Base-by-base conservation (phyloP, 1,284 basidiomycete genomes). In the Cystobasidiaceae sp. region DNA sequence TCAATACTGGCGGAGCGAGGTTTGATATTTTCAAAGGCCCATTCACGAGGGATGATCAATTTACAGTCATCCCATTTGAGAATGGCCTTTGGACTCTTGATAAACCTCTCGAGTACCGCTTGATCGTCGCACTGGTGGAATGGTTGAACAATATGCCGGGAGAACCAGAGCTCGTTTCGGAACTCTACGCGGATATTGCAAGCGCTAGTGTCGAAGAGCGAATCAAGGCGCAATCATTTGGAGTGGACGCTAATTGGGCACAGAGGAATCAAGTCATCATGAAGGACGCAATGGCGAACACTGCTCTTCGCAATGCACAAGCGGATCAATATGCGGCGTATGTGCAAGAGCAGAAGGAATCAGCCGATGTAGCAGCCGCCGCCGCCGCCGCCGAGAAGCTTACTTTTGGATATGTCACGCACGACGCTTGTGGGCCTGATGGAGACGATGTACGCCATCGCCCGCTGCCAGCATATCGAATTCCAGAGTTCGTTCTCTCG, bases 1-100 rank as follows among this genome's bases (percentile, higher is more conserved):
- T 75, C 37, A 75, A 75, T 61, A 69, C 73, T 3, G 74, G 74
- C 1, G 66, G 68, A 1, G 63, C 72, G 9, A 34, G 74, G 21
- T 75, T 75, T 32, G 73, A 75, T 46, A 61, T 75, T 2, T 74
- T 72, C 58, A 70, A 72, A 50, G 74, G 74, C 13, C 62, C 67
- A 1, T 75, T 75, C 34, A 75, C 73, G 9, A 68, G 69, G 41
- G 74, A 74, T 55, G 71, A 71, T 51, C 72, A 74, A 41, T 68
- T 46, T 23, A 43, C 65, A 32, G 52, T 62, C 27, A 55, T 68
- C 21, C 67, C 67, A 1, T 68, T 68, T 33, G 52, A 63, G 44
- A 63, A 56, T 54, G 60, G 33, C 19, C 23, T 62, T 17, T 67
- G 46, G 46, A 45, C 37, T 17, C 21, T 67, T 43, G 37, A 30